Evolutionary conservation across 78 protist species (phyloP).

Genomic region (Dictyostelium intermedium): DNA sequence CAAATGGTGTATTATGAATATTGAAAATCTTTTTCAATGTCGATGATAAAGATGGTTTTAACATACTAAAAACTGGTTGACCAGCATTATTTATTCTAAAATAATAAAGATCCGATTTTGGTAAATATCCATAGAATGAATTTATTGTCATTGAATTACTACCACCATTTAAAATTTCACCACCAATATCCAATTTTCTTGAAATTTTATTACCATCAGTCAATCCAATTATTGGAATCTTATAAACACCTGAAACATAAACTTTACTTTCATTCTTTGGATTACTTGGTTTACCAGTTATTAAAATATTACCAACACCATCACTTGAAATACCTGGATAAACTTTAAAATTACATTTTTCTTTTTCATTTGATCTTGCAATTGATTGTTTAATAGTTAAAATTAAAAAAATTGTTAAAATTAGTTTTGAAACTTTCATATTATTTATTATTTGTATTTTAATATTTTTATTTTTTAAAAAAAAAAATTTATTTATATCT

Average conservation of each 20-base stretch:
- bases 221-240: not conserved
- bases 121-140: not conserved
- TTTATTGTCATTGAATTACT: not conserved
- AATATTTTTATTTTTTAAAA: not conserved
- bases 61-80: not conserved
- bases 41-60: not conserved
- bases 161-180: not conserved
- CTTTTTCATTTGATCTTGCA: not conserved
- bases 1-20: slow-evolving; percentile 11
- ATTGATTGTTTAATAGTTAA: not conserved
- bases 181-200: not conserved
- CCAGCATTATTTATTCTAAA: not conserved
- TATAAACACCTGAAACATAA: not conserved
- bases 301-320: not conserved
- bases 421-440: not conserved
- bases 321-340: slow-evolving; percentile 7
- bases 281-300: not conserved
- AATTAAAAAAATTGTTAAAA: not conserved
- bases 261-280: not conserved
- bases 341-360: not conserved
- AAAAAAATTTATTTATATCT: not conserved
- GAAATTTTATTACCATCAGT: not conserved
- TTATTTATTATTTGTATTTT: too few species aligned
- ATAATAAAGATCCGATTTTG: not conserved
- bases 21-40: not conserved